Percentiles rank a stretch among this genome's conserved stretches.
Evolutionary conservation across 2,329 filamentous ascomycete genomes (phyloP).

Genomic region (Xylariaceae sp.): DNA sequence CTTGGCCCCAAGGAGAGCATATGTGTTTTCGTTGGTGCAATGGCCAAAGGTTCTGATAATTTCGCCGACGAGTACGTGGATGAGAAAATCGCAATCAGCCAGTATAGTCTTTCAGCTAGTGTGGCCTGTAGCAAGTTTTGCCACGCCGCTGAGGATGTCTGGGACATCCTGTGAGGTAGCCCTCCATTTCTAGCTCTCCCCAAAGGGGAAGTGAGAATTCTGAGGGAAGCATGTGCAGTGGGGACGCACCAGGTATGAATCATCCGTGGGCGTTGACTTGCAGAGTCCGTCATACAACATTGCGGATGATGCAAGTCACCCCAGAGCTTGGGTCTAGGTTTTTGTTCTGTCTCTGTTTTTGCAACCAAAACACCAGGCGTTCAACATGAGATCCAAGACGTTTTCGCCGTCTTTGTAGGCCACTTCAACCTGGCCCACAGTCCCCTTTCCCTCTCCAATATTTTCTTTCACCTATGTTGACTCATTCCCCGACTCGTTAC

Average conservation of each 20-base stretch:
- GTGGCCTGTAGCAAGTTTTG: constrained; percentile 99
- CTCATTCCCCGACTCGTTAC: constrained; percentile 6
- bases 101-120: constrained; percentile 95
- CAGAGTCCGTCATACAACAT: constrained; percentile 73
- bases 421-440: constrained; percentile 68
- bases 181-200: constrained; percentile 4
- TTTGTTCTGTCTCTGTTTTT: constrained; percentile 80
- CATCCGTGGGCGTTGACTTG: constrained; percentile 36
- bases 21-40: constrained; percentile 96
- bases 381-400: constrained; percentile 76
- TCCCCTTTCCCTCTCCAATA: constrained; percentile 35
- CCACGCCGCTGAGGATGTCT: constrained; percentile 94
- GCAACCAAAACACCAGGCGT: constrained; percentile 81
- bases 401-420: constrained; percentile 60
- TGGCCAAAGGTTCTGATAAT: constrained; percentile 95
- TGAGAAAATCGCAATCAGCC: constrained; percentile 97
- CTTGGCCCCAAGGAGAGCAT: constrained; percentile 86
- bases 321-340: constrained; percentile 65
- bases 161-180: constrained; percentile 79
- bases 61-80: constrained; percentile 95
- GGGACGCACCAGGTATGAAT: constrained; percentile 36
- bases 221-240: constrained; percentile 30
- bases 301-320: constrained; percentile 53
- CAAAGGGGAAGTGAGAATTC: constrained; percentile 8
- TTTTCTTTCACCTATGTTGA: constrained; percentile 21